Evolutionary conservation across 1,139 yeast genomes (phyloP).

Genomic region (Candida labiduridarum): DNA sequence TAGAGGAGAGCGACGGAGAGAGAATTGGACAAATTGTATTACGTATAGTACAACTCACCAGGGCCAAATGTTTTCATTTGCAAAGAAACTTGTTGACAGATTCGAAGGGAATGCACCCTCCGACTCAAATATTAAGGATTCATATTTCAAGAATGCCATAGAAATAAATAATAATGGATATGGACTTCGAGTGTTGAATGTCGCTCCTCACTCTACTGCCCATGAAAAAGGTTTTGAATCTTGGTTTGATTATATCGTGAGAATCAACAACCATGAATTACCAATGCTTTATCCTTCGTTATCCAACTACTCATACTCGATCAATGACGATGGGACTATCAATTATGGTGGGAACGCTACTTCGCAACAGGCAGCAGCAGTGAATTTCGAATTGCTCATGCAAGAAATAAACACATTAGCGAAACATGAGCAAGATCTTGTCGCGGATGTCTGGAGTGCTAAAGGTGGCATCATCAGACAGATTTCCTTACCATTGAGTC

Average conservation of each 20-base stretch:
- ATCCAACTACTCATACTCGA: slow-evolving; percentile 33
- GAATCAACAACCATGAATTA: slow-evolving; percentile 73
- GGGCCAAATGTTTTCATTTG: slow-evolving; percentile 76
- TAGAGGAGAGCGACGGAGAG: not conserved
- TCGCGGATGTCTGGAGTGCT: slow-evolving; percentile 80
- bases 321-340: slow-evolving; percentile 48
- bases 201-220: slow-evolving; percentile 44
- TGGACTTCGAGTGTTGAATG: slow-evolving; percentile 44
- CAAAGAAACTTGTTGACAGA: slow-evolving; percentile 78
- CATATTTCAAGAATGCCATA: slow-evolving; percentile 54
- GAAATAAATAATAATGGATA: slow-evolving; percentile 45
- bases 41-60: not conserved
- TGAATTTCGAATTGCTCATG: slow-evolving; percentile 35
- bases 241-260: slow-evolving; percentile 83
- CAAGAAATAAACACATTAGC: slow-evolving; percentile 40
- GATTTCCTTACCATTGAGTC: slow-evolving; percentile 46
- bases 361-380: slow-evolving; percentile 39
- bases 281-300: slow-evolving; percentile 50
- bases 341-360: slow-evolving; percentile 41
- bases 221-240: slow-evolving; percentile 59
- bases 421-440: slow-evolving; percentile 41
- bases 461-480: slow-evolving; percentile 77
- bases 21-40: not conserved
- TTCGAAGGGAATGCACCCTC: slow-evolving; percentile 54
- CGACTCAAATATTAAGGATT: slow-evolving; percentile 36